phyloP scores from a whole-genome alignment of 371 early-diverging fungal species.

The Rhizopus sp. region DNA sequence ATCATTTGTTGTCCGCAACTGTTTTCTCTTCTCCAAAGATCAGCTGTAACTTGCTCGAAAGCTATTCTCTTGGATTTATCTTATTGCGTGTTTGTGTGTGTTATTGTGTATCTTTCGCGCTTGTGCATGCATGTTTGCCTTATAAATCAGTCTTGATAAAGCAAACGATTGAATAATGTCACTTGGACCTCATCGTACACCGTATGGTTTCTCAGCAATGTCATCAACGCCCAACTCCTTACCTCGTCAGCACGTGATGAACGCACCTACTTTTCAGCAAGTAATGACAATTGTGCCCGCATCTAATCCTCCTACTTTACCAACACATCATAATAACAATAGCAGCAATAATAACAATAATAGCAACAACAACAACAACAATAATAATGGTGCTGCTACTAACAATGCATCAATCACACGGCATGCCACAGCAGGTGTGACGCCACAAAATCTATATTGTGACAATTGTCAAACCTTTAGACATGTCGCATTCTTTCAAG shows the following conservation, averaged over 20 bases:
- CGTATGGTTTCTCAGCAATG: conserved; percentile 2
- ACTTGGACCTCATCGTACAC: conserved; percentile 1
- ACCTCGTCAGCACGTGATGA: conserved; percentile 13
- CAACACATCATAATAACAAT: neutral
- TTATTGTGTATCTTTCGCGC: too few relatives aligned
- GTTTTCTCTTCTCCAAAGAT: too few relatives aligned
- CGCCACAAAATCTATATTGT: conserved; percentile 23
- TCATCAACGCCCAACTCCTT: conserved; percentile 6
- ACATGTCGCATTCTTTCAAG: conserved; percentile 16
- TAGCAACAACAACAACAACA: conserved; percentile 6
- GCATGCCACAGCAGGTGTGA: neutral
- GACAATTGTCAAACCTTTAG: conserved; percentile 33
- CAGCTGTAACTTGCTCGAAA: too few relatives aligned
- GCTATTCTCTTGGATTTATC: too few relatives aligned
- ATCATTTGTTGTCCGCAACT: too few relatives aligned
- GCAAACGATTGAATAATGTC: neutral
- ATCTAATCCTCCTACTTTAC: neutral
- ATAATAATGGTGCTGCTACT: neutral
- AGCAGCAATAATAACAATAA: neutral
- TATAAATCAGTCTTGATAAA: too few relatives aligned
- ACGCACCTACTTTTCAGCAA: conserved; percentile 5
- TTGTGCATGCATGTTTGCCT: too few relatives aligned
- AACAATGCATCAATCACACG: neutral
- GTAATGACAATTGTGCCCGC: conserved; percentile 2
- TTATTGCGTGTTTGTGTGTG: too few relatives aligned